These are phyloP conservation scores for Funneliformis geosporum DNA, from an alignment of 192 early-diverging fungal genomes.

Conservation along the genomic window DNA sequence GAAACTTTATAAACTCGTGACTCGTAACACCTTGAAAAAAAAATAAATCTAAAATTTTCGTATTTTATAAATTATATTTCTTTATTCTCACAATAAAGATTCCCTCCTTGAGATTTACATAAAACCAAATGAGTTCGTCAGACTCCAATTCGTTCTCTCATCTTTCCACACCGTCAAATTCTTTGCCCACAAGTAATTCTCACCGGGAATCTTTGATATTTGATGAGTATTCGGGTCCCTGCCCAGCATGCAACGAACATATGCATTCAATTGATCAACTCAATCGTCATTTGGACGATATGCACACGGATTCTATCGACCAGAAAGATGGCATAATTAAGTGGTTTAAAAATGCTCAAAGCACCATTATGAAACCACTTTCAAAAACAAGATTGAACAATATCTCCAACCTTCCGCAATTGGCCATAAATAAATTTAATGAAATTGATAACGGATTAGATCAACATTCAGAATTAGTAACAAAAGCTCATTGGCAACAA, in stretches of 20 bases:
- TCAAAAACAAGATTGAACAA: conserved; percentile 44
- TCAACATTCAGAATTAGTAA: conserved; percentile 44
- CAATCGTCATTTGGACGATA: conserved; percentile 50
- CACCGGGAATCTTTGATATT: conserved; percentile 22
- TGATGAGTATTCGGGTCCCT: conserved; percentile 24
- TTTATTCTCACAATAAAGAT: background rate
- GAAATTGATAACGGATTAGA: conserved; percentile 42
- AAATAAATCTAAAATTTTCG: background rate
- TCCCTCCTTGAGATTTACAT: background rate
- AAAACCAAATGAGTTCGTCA: conserved; percentile 27
- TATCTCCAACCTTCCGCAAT: conserved; percentile 40
- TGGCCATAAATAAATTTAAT: conserved; percentile 47
- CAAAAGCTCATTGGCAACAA: conserved; percentile 56
- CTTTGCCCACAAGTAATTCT: conserved; percentile 20
- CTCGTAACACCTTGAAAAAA: no score
- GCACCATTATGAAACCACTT: conserved; percentile 46
- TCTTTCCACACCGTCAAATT: background rate
- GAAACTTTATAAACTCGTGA: no score
- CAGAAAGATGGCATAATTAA: conserved; percentile 49
- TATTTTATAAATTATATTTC: background rate
- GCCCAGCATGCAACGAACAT: conserved; percentile 44
- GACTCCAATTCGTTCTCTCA: conserved; percentile 19
- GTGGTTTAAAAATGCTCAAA: conserved; percentile 58
- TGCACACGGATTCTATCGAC: conserved; percentile 52
- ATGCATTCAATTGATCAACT: conserved; percentile 40